Evolutionary conservation across 371 early-diverging fungal genomes (phyloP), one percentile per base, ranked within the genome.

Genomic region (Apophysomyces elegans): DNA sequence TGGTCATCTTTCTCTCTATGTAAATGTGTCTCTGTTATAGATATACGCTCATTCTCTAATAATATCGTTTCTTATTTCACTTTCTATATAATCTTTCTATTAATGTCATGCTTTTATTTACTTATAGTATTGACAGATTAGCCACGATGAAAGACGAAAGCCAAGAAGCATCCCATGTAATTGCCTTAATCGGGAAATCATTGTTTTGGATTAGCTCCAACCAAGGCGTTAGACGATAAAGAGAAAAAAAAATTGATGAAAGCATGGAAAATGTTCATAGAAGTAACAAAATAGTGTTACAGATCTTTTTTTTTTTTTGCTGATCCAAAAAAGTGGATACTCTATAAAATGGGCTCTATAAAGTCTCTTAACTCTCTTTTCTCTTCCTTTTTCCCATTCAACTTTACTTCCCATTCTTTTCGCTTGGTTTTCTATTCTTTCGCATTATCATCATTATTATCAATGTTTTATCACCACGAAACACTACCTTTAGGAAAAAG

Each of bases 201-300:
- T 50, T 50, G 54, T 50, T 50, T 50, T 50, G 54, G 54, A 50
- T 50, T 50, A 50, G 54, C 54, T 50, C 21, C 9, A 21, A 50
- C 54, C 54, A 21, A 50, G 54, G 21, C 7, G 8, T 26, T 9
- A 50, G 21, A 35, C 21, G n/a, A 50, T n/a, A 50, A 26, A 50
- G 21, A 50, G 54, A 18, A 16, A 45, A 45, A 45, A 50, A 11
- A 41, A 13, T 50, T 16, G 21, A 21, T 26, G 54, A 50, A 50
- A 50, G 54, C 54, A 50, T 50, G 54, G 54, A 50, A 50, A 50
- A 21, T 50, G 54, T 50, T 50, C 21, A 21, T 50, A 50, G 54
- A 50, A 50, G 54, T 50, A 50, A 50, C 35, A 50, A 50, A 45
- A 50, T 50, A 26, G 54, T 50, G 54, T 50, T 50, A 50, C 54